Base-by-base conservation (phyloP, 2,329 filamentous ascomycete species). In the Xylaria sp. region DNA sequence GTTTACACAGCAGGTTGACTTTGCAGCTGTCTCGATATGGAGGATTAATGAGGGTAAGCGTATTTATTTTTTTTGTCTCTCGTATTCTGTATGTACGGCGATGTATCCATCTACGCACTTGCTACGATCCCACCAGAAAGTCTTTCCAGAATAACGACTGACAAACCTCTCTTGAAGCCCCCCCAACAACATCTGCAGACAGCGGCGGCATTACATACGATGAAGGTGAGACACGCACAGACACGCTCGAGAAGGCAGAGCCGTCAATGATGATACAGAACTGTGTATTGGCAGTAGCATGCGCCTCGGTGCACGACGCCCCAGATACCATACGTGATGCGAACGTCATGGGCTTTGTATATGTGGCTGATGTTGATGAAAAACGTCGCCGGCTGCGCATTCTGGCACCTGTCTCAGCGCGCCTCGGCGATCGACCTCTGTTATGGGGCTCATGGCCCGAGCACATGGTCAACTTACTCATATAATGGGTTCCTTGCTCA, bases 361-460 rank as follows among this genome's bases (percentile, higher is more conserved):
- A 97, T 76, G 92, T 98, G 18, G 91, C 93, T 0, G 93, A 97
- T 69, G 93, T 98, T 4, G 94, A 99, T 76, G 92, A 93, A 76
- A 90, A 91, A 73, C 92, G 92, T 79, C 89, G 89, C 72, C 92
- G 92, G 78, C 84, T 97, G 36, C 91, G 93, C 76, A 84, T 98
- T 23, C 82, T 99, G 66, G 90, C 93, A 20, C 96, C 96, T 1
- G 89, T 97, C 69, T 92, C 92, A 60, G 94, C 94, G 2, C 86
- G 92, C 66, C 85, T 97, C 67, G 93, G 93, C 0, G 88, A 91
- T 72, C 86, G 90, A 76, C 94, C 95, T 5, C 83, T 98, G 75
- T 84, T 98, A 20, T 91, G 92, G 89, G 94, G 93, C 9, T 89
- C 84, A 65, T 97, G 93, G 92, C 95, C 95, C 1, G 94, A 97